Evolutionary conservation across 2,329 filamentous ascomycete species (phyloP).

Genomic region (Fusarium haematococcum): DNA sequence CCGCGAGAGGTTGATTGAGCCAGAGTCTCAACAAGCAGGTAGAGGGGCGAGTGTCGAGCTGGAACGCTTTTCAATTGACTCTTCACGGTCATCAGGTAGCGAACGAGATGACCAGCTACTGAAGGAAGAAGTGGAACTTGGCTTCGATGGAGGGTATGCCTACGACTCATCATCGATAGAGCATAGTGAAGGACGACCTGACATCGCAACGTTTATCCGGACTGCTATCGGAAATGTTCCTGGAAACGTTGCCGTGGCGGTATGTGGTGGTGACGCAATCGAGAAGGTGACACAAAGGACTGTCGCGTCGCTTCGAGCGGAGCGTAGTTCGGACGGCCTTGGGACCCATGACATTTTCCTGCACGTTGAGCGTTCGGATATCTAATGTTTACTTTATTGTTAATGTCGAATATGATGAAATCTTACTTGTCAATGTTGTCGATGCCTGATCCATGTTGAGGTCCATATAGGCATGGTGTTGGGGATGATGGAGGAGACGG

Average conservation of each 20-base stretch:
- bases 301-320: slow-evolving; percentile 25
- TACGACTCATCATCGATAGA: slow-evolving; percentile 28
- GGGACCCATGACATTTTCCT: slow-evolving; percentile 31
- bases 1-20: slow-evolving; percentile 35
- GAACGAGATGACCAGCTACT: slow-evolving; percentile 36
- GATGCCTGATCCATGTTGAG: not conserved
- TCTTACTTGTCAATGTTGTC: not conserved
- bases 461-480: not conserved
- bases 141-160: slow-evolving; percentile 20
- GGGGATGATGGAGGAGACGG: not conserved
- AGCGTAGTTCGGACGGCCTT: slow-evolving; percentile 20
- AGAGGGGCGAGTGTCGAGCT: slow-evolving; percentile 33
- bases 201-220: slow-evolving; percentile 36
- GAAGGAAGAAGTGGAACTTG: slow-evolving; percentile 42
- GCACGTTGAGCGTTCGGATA: slow-evolving; percentile 40
- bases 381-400: slow-evolving; percentile 11
- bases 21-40: slow-evolving; percentile 7
- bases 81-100: slow-evolving; percentile 23
- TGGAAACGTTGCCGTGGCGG: slow-evolving; percentile 36
- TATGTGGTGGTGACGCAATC: slow-evolving; percentile 38
- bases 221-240: slow-evolving; percentile 27
- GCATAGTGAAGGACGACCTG: slow-evolving; percentile 40
- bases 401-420: slow-evolving; percentile 2
- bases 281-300: slow-evolving; percentile 34
- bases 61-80: slow-evolving; percentile 41